Evolutionary conservation across 1,139 yeast species (phyloP).

Genomic region (Kluyveromyces marxianus): DNA sequence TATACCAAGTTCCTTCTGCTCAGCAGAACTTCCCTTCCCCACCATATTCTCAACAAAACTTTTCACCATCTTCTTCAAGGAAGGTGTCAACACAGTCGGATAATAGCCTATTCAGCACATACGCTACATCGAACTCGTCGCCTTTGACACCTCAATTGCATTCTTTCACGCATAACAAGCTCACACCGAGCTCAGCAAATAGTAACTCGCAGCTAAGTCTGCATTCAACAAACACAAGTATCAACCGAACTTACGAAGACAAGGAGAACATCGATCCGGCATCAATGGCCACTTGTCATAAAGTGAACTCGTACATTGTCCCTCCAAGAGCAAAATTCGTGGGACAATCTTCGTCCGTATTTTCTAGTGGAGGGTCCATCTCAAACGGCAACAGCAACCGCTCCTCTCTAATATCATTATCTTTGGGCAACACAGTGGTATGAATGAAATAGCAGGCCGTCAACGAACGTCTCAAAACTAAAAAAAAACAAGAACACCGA

Average conservation of each 20-base stretch:
- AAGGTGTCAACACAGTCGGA: slow-evolving; percentile 22
- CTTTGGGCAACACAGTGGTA: slow-evolving; percentile 13
- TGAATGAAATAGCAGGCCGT: background rate
- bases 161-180: slow-evolving; percentile 16
- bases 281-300: slow-evolving; percentile 3
- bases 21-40: slow-evolving; percentile 13
- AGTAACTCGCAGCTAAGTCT: slow-evolving; percentile 21
- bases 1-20: slow-evolving; percentile 11
- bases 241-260: slow-evolving; percentile 11
- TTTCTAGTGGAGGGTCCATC: slow-evolving; percentile 15
- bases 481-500: too few species aligned
- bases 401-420: slow-evolving; percentile 22
- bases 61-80: slow-evolving; percentile 24
- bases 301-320: slow-evolving; percentile 10
- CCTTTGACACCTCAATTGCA: slow-evolving; percentile 25
- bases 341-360: slow-evolving; percentile 19
- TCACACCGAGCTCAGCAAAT: slow-evolving; percentile 18
- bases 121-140: slow-evolving; percentile 21
- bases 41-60: slow-evolving; percentile 22
- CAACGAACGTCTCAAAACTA: too few species aligned
- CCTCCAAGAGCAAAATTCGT: slow-evolving; percentile 24
- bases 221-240: slow-evolving; percentile 16
- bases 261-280: slow-evolving; percentile 19
- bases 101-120: slow-evolving; percentile 22
- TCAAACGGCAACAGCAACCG: slow-evolving; percentile 16